Base-by-base conservation (phyloP, 192 early-diverging fungal genomes). In the Linnemannia hyalina region DNA sequence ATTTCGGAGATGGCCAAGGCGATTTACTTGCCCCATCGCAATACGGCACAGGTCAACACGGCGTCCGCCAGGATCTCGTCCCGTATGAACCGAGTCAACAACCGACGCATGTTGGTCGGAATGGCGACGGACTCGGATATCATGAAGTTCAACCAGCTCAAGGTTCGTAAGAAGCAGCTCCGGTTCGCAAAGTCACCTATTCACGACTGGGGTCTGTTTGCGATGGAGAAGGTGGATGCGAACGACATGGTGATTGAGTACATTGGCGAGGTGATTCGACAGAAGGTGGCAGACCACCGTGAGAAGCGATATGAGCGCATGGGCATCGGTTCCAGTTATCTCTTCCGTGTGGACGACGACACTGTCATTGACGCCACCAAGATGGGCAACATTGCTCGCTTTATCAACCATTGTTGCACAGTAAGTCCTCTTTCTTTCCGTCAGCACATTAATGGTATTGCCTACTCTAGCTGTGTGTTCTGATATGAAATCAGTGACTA, bases 121-220 rank as follows among this genome's bases (percentile, higher is more conserved):
- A 92, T 95, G 90, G 92, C 91, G 13, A 90, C 93, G 76, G 92
- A 93, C 54, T 92, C 90, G 55, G 80, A 99, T 87, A 90, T 95
- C 5, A 88, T 97, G 75, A 95, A 96, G 77, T 98, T 98, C 87
- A 97, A 97, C 77, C 97, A 97, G 89, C 94, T 99, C 71, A 97
- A 98, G 81, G 93, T 92, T 26, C 95, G 98, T 8, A 96, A 95
- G 76, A 98, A 98, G 88, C 91, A 95, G 69, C 93, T 99, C 47
- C 93, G 93, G 44, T 99, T 99, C 88, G 96, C 95, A 6, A 96
- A 96, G 83, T 96, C 94, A n/a, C 91, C 93, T 23, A 99, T 99
- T 83, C 99, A 99, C 89, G 97, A 99, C 89, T 98, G 97, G 97
- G 99, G 99, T 2, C 89, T 99, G 78, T 99, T 98, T 94, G 97